Evolutionary conservation across 495 filamentous ascomycete genomes (phyloP).

Genomic region (Xylaria sp.): DNA sequence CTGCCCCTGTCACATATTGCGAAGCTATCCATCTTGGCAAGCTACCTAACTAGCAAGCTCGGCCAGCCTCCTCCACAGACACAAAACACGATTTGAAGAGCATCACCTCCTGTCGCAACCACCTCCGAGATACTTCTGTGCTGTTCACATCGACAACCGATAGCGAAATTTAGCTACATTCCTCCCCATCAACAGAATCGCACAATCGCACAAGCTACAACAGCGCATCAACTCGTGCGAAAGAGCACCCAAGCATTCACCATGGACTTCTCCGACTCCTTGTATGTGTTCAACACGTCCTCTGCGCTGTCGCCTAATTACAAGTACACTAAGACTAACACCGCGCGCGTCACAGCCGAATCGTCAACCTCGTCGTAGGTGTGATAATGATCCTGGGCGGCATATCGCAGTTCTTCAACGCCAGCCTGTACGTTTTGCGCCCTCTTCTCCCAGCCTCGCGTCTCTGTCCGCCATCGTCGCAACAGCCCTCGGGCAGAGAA

Average conservation of each 20-base stretch:
- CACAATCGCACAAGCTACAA: background rate
- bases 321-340: too few species aligned
- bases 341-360: constrained; percentile 64
- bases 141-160: background rate
- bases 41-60: background rate
- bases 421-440: constrained; percentile 58
- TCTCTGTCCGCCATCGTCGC: background rate
- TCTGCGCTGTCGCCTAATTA: too few species aligned
- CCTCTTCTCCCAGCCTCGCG: background rate
- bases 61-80: constrained; percentile 12
- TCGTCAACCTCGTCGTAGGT: constrained; percentile 90
- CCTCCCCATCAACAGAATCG: background rate
- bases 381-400: constrained; percentile 90
- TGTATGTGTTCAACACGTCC: constrained; percentile 53
- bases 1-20: constrained; percentile 17
- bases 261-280: constrained; percentile 57
- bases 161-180: background rate
- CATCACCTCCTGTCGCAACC: background rate
- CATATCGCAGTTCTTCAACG: constrained; percentile 82
- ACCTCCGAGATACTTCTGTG: background rate
- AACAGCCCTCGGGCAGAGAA: background rate
- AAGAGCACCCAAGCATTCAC: constrained; percentile 22
- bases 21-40: constrained; percentile 10
- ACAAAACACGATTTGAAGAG: background rate
- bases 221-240: background rate